Percentiles rank a stretch among this genome's conserved stretches.
phyloP scores from a whole-genome alignment of 768 basidiomycete species.

The Lactarius evosmus region DNA sequence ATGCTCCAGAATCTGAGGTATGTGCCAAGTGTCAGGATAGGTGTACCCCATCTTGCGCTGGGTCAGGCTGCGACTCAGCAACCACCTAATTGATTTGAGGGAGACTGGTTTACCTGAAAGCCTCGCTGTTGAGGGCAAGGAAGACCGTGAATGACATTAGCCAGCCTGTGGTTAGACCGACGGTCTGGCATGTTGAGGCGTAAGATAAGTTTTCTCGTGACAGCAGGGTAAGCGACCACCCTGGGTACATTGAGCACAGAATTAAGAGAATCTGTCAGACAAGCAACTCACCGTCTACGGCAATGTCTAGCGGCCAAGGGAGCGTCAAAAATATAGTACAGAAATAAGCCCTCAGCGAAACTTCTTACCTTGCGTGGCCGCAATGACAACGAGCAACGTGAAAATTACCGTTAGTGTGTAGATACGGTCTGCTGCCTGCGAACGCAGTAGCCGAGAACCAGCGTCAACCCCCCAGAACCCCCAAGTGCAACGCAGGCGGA shows the following conservation, averaged over 20 bases:
- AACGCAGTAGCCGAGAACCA: constrained; percentile 5
- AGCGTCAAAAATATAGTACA: constrained; percentile 24
- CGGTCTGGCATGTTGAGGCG: constrained; percentile 96
- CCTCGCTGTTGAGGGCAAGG: constrained; percentile 91
- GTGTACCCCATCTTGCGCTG: constrained; percentile 76
- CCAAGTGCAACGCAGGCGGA: neutral
- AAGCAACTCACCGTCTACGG: constrained; percentile 78
- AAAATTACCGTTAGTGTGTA: constrained; percentile 80
- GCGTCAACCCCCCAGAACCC: neutral
- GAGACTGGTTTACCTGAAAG: constrained; percentile 60
- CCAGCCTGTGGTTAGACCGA: constrained; percentile 93
- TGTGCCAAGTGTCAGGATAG: constrained; percentile 62
- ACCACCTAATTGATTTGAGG: constrained; percentile 7
- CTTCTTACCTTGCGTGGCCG: constrained; percentile 90
- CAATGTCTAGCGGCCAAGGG: constrained; percentile 71
- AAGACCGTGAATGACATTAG: constrained; percentile 97
- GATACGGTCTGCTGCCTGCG: constrained; percentile 79
- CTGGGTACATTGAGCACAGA: constrained; percentile 38
- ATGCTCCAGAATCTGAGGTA: constrained; percentile 87
- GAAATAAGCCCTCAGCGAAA: neutral
- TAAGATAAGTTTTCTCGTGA: constrained; percentile 94
- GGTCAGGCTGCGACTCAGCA: neutral
- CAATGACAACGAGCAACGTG: constrained; percentile 86
- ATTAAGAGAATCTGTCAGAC: constrained; percentile 35
- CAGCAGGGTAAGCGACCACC: constrained; percentile 79